These are phyloP conservation scores for Blastocystis hominis DNA, from an alignment of 352 stramenopile species.

Conservation along the genomic window DNA sequence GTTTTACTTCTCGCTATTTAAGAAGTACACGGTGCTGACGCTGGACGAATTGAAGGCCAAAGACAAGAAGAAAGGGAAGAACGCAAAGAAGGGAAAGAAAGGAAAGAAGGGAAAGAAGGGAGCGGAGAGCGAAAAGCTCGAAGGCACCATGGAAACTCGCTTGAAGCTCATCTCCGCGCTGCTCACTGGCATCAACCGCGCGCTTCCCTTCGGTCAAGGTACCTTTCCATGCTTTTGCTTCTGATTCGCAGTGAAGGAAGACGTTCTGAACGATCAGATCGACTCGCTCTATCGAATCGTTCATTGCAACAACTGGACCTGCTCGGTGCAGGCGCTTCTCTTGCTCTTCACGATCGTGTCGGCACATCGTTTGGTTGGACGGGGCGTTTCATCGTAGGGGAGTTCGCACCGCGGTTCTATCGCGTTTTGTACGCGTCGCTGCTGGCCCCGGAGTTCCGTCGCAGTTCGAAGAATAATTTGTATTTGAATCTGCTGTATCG, in stretches of 20 bases:
- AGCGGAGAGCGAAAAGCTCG: constrained; percentile 64
- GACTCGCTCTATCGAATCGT: constrained; percentile 29
- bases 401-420: constrained; percentile 70
- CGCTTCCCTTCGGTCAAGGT: constrained; percentile 71
- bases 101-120: constrained; percentile 37
- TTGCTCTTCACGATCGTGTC: constrained; percentile 24
- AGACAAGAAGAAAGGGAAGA: constrained; percentile 40
- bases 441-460: constrained; percentile 68
- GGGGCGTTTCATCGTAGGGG: neutral
- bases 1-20: constrained; percentile 77
- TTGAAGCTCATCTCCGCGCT: constrained; percentile 73
- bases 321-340: constrained; percentile 37
- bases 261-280: neutral
- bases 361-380: neutral
- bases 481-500: constrained; percentile 76
- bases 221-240: neutral
- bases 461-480: constrained; percentile 74
- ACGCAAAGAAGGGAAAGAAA: constrained; percentile 44
- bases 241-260: neutral
- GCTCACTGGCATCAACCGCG: constrained; percentile 74
- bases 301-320: constrained; percentile 29
- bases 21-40: constrained; percentile 67
- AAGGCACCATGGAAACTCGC: neutral
- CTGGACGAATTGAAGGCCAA: constrained; percentile 41
- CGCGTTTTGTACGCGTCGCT: constrained; percentile 74